Conservation (phyloP, 2,329 filamentous ascomycete genomes). For the Xylaria sp. region DNA sequence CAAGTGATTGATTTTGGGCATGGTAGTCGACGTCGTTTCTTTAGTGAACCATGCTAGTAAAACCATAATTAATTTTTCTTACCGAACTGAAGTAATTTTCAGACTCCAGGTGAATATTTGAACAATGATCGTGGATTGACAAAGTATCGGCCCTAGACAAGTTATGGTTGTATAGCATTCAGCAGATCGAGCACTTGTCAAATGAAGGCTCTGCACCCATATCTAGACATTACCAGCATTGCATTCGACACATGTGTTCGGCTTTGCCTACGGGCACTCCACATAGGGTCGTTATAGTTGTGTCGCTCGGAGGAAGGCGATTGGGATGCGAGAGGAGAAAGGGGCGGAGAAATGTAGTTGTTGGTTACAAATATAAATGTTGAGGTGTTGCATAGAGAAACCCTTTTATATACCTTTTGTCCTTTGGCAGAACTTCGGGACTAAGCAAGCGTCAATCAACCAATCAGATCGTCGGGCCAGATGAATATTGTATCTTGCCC, state of each 20-base stretch:
- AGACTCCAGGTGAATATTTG: neutral
- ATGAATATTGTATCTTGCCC: conserved; percentile 6
- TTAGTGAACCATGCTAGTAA: conserved; percentile 7
- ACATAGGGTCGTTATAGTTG: neutral
- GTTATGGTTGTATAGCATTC: too few relatives aligned
- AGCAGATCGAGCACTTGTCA: too few relatives aligned
- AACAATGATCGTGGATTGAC: neutral
- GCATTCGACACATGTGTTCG: neutral
- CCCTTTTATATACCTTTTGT: too few relatives aligned
- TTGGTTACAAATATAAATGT: too few relatives aligned
- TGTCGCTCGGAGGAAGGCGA: neutral
- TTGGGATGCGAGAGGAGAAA: neutral
- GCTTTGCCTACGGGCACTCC: neutral
- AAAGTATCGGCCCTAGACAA: too few relatives aligned
- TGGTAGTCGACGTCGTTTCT: neutral
- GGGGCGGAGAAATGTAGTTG: too few relatives aligned
- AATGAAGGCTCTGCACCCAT: neutral
- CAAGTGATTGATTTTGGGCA: conserved; percentile 35
- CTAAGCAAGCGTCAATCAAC: neutral
- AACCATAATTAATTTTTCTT: neutral
- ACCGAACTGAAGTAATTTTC: neutral
- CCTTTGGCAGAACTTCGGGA: conserved; percentile 32
- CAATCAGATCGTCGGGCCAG: conserved; percentile 16
- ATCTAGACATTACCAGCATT: neutral
- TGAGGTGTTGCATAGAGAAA: neutral